These are phyloP conservation scores for Raphanus sativus DNA, from an alignment of 345 rosid species.

Conservation along the genomic window DNA sequence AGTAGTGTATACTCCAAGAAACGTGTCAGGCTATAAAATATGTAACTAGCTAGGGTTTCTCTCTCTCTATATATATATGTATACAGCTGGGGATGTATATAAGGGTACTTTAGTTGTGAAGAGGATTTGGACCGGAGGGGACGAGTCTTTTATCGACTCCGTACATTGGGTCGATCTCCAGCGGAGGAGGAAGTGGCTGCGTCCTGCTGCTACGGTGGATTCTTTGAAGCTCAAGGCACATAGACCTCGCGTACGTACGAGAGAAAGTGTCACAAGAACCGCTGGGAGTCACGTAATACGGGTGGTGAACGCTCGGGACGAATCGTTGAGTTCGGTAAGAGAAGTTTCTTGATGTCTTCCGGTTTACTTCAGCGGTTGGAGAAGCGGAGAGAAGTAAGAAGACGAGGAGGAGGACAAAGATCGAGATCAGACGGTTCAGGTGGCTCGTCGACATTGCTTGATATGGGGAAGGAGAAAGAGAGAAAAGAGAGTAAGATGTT, in stretches of 20 bases:
- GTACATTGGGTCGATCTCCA: conserved; percentile 74
- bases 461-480: background rate
- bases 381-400: conserved; percentile 5
- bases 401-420: background rate
- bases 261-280: conserved; percentile 32
- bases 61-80: background rate
- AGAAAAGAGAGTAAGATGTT: conserved; percentile 3
- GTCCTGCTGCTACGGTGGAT: conserved; percentile 28
- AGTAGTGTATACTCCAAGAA: conserved; percentile 1
- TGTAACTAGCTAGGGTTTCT: background rate
- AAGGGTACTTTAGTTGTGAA: conserved; percentile 55
- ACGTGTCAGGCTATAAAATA: background rate
- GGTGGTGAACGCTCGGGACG: conserved; percentile 22
- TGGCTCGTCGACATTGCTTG: conserved; percentile 17
- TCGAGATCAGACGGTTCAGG: conserved; percentile 13
- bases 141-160: conserved; percentile 82
- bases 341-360: conserved; percentile 17
- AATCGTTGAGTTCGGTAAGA: conserved; percentile 11
- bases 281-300: conserved; percentile 29
- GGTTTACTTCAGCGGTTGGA: background rate
- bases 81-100: background rate
- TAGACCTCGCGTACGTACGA: conserved; percentile 38
- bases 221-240: conserved; percentile 39
- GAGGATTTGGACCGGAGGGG: conserved; percentile 89
- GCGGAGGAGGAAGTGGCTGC: conserved; percentile 34